phyloP scores from a whole-genome alignment of 345 rosid genomes.

The Arabis hirsuta region DNA sequence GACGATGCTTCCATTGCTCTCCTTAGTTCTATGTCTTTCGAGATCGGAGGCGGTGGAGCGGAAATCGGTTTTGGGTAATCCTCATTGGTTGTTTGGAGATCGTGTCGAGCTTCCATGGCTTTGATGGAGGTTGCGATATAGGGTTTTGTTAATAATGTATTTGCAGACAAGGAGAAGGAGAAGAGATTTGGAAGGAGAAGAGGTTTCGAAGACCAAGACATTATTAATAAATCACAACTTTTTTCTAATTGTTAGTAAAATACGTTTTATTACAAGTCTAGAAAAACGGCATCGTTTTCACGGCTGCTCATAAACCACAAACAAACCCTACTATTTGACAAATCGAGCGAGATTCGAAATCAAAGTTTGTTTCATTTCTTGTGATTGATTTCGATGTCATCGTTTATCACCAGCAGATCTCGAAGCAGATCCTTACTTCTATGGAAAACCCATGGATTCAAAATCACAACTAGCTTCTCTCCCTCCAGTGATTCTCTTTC shows the following conservation, averaged over 20 bases:
- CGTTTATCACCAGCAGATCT: slow-evolving; percentile 41
- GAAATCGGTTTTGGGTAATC: slow-evolving; percentile 77
- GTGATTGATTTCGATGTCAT: slow-evolving; percentile 37
- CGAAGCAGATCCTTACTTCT: slow-evolving; percentile 28
- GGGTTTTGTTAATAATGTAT: slow-evolving; percentile 40
- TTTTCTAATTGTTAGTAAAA: neutral
- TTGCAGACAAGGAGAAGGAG: slow-evolving; percentile 29
- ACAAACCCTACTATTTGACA: slow-evolving; percentile 19
- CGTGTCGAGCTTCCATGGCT: slow-evolving; percentile 34
- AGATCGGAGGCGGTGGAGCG: slow-evolving; percentile 66
- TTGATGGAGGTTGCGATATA: slow-evolving; percentile 29
- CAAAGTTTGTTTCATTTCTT: neutral
- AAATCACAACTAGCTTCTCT: slow-evolving; percentile 2
- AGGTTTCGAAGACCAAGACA: slow-evolving; percentile 25
- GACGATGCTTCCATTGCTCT: slow-evolving; percentile 88
- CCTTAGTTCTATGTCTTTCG: slow-evolving; percentile 71
- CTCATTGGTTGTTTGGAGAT: slow-evolving; percentile 18
- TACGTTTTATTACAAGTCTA: neutral
- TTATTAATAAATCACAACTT: no score
- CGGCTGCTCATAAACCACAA: slow-evolving; percentile 22
- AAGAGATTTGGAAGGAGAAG: slow-evolving; percentile 32
- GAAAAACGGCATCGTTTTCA: slow-evolving; percentile 19
- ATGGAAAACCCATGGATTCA: slow-evolving; percentile 25
- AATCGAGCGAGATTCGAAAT: neutral
- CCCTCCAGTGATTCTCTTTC: slow-evolving; percentile 4